Conservation (phyloP, 179 eudicot genomes). For the Gypsophila paniculata region DNA sequence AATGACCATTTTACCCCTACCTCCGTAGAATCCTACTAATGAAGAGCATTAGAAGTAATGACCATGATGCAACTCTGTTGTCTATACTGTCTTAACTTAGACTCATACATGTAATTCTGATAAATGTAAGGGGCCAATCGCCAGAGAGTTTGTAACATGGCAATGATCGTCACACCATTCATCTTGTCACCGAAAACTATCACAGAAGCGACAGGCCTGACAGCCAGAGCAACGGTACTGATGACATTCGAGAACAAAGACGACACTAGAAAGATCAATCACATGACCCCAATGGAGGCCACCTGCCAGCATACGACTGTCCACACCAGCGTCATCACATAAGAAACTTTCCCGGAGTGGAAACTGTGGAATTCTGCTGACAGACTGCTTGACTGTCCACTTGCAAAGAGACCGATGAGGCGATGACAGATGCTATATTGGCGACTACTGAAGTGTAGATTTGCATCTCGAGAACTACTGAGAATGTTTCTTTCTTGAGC, state of each 20-base stretch:
- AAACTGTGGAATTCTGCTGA: constrained; percentile 55
- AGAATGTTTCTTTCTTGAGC: constrained; percentile 57
- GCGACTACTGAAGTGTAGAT: constrained; percentile 65
- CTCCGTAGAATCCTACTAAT: too few relatives aligned
- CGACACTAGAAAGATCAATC: constrained; percentile 72
- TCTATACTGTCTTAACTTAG: constrained; percentile 12
- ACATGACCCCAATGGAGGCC: constrained; percentile 69
- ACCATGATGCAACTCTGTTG: too few relatives aligned
- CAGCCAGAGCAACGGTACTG: constrained; percentile 62
- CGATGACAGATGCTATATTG: constrained; percentile 33
- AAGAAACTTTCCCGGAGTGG: constrained; percentile 52
- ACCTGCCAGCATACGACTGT: constrained; percentile 81
- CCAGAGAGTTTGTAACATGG: too few relatives aligned
- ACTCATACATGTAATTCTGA: constrained; percentile 76
- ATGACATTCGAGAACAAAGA: constrained; percentile 84
- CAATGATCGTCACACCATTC: too few relatives aligned
- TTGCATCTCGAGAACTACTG: constrained; percentile 75
- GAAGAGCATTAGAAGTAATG: too few relatives aligned
- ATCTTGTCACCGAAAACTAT: constrained; percentile 58
- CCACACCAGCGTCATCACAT: constrained; percentile 66
- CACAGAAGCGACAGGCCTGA: constrained; percentile 62
- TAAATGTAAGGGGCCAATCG: too few relatives aligned
- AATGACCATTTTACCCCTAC: too few relatives aligned
- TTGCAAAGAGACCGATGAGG: constrained; percentile 57
- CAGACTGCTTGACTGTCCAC: constrained; percentile 72